Base-by-base conservation (phyloP, 352 stramenopile species). In the Pythium volutum region DNA sequence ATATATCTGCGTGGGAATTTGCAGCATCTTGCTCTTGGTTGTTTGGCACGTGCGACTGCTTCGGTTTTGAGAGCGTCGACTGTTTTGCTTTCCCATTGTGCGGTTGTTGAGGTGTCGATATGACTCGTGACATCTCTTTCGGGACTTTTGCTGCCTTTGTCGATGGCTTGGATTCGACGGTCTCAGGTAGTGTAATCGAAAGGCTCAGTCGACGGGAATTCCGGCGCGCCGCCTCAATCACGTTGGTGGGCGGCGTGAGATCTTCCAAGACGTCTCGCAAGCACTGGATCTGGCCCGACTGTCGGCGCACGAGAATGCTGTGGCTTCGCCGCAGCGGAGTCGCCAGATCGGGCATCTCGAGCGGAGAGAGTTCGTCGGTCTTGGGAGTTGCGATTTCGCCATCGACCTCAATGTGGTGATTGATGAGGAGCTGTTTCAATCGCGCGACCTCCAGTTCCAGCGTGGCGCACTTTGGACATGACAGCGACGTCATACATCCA, bases 261-360 rank as follows among this genome's bases (percentile, higher is more conserved):
- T 68, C 61, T 29, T 73, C 66, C 9, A 73, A 48, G 18, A 73
- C 67, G 23, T 73, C 61, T 31, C 66, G 66, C 39, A 73, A 27
- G 38, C 56, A 69, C n/a, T 73, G 66, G 31, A 73, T 69, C 22
- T 46, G 43, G 23, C 66, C 66, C n/a, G 66, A 73, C 38, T 64
- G 33, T 34, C 55, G 55, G 15, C 66, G 66, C 31, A 73, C 48
- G 16, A 73, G 62, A 48, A 75, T 75, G 42, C 65, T 71, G 50
- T 62, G 69, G 26, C 48, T 75, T 16, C 67, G 63, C 2, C 59
- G 54, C 9, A 66, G 45, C 6, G 29, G 31, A 33, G 61, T 60
- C 6, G 23, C 25, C 2, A 38, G 16, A 11, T 56, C 51, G 5
- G 23, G 7, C 6, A 43, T 38, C 15, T 49, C 36, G n/a, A 65